A percentile compares a stretch with the other conserved stretches of the same genome.
Evolutionary conservation across 371 early-diverging fungal genomes (phyloP).

Genomic region (Smittium culicis): DNA sequence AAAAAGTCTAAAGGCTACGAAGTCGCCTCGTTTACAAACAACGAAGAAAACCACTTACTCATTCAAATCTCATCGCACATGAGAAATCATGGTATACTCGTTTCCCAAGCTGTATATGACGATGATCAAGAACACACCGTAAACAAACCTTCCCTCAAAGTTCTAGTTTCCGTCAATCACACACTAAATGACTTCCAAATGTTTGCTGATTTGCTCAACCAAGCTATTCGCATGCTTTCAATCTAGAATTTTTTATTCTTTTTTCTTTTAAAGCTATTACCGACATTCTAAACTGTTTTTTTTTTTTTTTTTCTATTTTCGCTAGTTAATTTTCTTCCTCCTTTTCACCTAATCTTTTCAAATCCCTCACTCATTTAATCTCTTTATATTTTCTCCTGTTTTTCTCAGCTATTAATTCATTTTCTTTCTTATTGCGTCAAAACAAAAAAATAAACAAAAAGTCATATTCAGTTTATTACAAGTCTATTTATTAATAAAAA

Average conservation of each 20-base stretch:
- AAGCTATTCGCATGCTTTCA: slow-evolving; percentile 25
- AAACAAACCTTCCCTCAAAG: slow-evolving; percentile 69
- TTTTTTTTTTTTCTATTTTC: no score
- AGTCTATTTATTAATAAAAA: no score
- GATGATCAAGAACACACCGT: slow-evolving; percentile 60
- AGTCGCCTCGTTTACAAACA: slow-evolving; percentile 16
- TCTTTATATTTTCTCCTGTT: no score
- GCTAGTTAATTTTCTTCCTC: no score
- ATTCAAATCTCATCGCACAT: slow-evolving; percentile 76
- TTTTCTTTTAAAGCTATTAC: no score
- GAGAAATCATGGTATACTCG: slow-evolving; percentile 58
- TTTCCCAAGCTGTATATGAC: slow-evolving; percentile 77
- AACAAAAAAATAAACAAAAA: no score
- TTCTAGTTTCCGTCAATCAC: slow-evolving; percentile 59
- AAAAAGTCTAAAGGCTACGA: slow-evolving; percentile 41
- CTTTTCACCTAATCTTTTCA: no score
- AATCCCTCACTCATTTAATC: no score
- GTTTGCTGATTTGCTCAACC: slow-evolving; percentile 44
- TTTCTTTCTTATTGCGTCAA: no score
- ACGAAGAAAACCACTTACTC: slow-evolving; percentile 44
- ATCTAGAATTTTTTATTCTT: slow-evolving; percentile 17
- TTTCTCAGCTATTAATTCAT: no score
- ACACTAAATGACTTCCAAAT: slow-evolving; percentile 71
- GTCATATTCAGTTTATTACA: no score
- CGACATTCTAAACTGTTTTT: no score